Evolutionary conservation across 176 grass and related monocot genomes (phyloP), one percentile per base, ranked within the genome.

Genomic region (Rhynchospora breviuscula): DNA sequence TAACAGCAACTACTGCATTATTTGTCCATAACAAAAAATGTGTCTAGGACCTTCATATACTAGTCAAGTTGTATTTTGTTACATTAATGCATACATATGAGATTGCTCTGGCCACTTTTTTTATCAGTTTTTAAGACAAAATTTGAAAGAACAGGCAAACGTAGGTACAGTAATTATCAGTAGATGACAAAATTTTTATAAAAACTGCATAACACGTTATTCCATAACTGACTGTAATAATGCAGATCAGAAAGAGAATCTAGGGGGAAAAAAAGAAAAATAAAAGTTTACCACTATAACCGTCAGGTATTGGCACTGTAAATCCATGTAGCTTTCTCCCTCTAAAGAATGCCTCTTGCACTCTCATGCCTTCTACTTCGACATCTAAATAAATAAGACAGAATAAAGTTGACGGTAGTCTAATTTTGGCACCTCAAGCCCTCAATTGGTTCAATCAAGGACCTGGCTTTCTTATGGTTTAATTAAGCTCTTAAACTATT

Each of bases 311-410:
- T 25, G 89, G 68, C 64, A 98, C 64, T 5, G 91, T 89, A 64
- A 86, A 31, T 54, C 95, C 96, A 85, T 91, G 89, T 85, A 98
- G 84, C 19, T 91, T 98, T 87, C 96, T 98, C 58, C 96, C 96
- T 67, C 96, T 90, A 79, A 95, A 95, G 89, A 91, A 95, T 0
- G 91, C 87, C 85, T 98, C 96, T 81, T 98, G 85, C 85, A 98
- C 88, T 80, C 22, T 88, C 63, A 94, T 64, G 15, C 91, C 91
- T n/a, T 95, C 95, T 74, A 95, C 82, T 59, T 91, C 89, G 70
- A 82, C 72, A 26, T 88, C 95, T 98, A 77, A 61, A 65, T 17
- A 33, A 82, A n/a, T 17, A 53, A 67, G 11, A 65, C 35, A 66
- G n/a, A 10, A 61, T 61, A 33, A 18, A 43, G 18, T 7, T 67